Conservation (phyloP, 345 rosid genomes). For the Camelina laxa region DNA sequence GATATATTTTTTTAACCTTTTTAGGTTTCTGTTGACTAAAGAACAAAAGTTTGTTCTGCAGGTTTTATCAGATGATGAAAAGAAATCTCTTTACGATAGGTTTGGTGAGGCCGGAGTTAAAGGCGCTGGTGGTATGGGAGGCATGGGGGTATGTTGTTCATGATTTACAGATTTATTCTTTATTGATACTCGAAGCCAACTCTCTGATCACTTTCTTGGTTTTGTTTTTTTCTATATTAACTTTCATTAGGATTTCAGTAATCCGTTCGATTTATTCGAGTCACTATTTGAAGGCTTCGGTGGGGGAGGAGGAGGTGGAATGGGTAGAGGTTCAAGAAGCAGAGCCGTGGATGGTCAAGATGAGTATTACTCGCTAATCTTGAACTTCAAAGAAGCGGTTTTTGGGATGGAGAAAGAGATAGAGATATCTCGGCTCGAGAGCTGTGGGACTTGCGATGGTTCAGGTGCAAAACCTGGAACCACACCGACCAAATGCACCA, state of each 20-base stretch:
- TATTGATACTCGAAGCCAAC: constrained; percentile 2
- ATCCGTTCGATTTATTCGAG: constrained; percentile 93
- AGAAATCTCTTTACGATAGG: constrained; percentile 84
- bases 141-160: constrained; percentile 51
- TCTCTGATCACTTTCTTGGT: constrained; percentile 29
- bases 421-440: constrained; percentile 86
- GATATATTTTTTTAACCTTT: neutral
- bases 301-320: constrained; percentile 81
- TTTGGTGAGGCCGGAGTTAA: constrained; percentile 97
- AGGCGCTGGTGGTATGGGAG: constrained; percentile 87
- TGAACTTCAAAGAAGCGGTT: constrained; percentile 92
- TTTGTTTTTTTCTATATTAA: neutral
- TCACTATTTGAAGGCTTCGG: constrained; percentile 90
- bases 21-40: neutral
- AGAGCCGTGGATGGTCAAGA: constrained; percentile 93
- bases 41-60: constrained; percentile 3
- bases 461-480: constrained; percentile 95
- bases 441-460: constrained; percentile 84
- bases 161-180: neutral
- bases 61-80: constrained; percentile 88
- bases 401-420: constrained; percentile 95
- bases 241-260: constrained; percentile 80
- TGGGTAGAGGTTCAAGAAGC: constrained; percentile 76
- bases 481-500: constrained; percentile 71
- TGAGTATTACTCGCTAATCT: constrained; percentile 76